A percentile compares a stretch with the other conserved stretches of the same genome.
Evolutionary conservation across 192 early-diverging fungal species (phyloP).

Genomic region (Coemansia sp.): DNA sequence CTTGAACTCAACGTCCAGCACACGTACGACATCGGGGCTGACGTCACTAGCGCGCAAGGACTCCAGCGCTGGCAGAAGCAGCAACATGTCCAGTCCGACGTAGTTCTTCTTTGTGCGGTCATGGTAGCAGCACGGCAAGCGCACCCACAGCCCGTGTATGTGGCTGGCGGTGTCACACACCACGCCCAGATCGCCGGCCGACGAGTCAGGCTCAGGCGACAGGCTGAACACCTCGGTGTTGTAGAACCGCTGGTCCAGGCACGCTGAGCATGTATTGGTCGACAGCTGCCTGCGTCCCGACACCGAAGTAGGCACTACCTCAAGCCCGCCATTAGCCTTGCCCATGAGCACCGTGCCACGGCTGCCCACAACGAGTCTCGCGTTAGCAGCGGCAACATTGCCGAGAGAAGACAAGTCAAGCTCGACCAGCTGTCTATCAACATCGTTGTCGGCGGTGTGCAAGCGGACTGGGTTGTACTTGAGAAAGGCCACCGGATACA

Average conservation of each 20-base stretch:
- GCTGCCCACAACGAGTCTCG: slow-evolving; percentile 17
- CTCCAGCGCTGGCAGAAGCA: slow-evolving; percentile 20
- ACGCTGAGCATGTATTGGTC: slow-evolving; percentile 12
- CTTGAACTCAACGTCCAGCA: slow-evolving; percentile 40
- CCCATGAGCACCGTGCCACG: slow-evolving; percentile 13
- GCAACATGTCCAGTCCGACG: slow-evolving; percentile 22
- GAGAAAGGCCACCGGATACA: slow-evolving; percentile 47
- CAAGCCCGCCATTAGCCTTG: not conserved
- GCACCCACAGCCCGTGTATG: slow-evolving; percentile 21
- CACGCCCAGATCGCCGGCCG: slow-evolving; percentile 11
- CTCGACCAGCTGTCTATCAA: not conserved
- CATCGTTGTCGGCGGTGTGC: not conserved
- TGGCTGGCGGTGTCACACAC: slow-evolving; percentile 3
- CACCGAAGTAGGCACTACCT: slow-evolving; percentile 10
- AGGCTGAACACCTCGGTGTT: slow-evolving; percentile 26
- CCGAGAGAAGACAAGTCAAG: not conserved
- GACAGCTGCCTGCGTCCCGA: slow-evolving; percentile 14
- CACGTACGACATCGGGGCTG: slow-evolving; percentile 8
- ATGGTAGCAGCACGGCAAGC: slow-evolving; percentile 13
- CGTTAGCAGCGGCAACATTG: not conserved
- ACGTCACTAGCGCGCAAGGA: not conserved
- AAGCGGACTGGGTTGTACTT: slow-evolving; percentile 28
- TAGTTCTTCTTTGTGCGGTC: not conserved
- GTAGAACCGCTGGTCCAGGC: slow-evolving; percentile 24
- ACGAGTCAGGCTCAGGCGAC: not conserved